Conservation (phyloP, 202 grass and related monocot genomes). For the Bolboschoenoplectus hybrid region DNA sequence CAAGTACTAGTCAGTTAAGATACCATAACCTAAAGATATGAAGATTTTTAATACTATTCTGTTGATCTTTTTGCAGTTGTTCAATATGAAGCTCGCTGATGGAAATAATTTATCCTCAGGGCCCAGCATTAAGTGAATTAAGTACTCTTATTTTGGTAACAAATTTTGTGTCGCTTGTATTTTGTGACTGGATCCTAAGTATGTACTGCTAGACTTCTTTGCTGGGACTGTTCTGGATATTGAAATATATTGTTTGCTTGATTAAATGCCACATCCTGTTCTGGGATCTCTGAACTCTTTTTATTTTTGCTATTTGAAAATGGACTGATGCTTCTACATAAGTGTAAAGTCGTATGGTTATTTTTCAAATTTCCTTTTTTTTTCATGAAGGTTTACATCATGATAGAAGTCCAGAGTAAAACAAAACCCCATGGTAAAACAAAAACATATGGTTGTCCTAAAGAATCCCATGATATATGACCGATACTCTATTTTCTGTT, state of each 20-base stretch:
- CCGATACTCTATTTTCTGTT: no score
- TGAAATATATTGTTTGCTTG: not conserved
- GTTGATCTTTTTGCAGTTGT: constrained; percentile 26
- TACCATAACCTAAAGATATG: no score
- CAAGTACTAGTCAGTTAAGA: no score
- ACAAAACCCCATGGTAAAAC: no score
- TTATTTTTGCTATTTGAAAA: not conserved
- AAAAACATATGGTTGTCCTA: no score
- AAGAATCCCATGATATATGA: no score
- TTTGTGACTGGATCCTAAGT: not conserved
- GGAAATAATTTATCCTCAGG: not conserved
- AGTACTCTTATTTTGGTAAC: not conserved
- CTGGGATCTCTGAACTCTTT: no score
- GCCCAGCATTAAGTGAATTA: not conserved
- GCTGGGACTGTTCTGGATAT: not conserved
- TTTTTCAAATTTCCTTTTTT: no score
- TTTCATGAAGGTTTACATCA: not conserved
- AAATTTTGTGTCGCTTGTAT: not conserved
- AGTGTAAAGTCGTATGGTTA: not conserved
- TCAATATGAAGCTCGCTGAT: constrained; percentile 39
- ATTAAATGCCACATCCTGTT: not conserved
- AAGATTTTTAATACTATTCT: not conserved
- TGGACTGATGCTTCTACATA: not conserved
- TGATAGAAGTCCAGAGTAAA: no score
- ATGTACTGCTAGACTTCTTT: not conserved